A percentile compares a stretch with the other conserved stretches of the same genome.
Conservation (phyloP, 176 grass and related monocot species). For the Tillandsia leiboldiana region DNA sequence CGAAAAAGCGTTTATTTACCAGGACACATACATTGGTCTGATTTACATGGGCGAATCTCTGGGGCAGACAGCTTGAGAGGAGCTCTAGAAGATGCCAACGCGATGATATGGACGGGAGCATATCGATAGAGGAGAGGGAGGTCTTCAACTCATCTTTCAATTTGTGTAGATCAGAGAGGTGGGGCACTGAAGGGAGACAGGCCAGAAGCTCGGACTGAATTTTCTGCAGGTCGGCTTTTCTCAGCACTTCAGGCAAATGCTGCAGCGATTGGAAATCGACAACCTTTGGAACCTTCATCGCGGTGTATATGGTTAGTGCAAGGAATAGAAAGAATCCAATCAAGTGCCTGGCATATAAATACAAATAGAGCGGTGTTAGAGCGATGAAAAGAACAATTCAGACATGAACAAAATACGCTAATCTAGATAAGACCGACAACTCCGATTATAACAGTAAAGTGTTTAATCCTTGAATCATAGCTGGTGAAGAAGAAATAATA, state of each 20-base stretch:
- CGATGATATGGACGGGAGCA: slow-evolving; percentile 38
- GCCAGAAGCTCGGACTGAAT: slow-evolving; percentile 58
- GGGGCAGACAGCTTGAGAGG: slow-evolving; percentile 51
- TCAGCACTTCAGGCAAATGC: slow-evolving; percentile 58
- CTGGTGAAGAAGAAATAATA: too few species aligned
- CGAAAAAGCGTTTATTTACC: slow-evolving; percentile 34
- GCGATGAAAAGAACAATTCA: not conserved
- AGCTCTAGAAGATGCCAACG: slow-evolving; percentile 64
- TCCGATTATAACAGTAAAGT: too few species aligned
- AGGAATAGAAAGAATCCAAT: slow-evolving; percentile 97
- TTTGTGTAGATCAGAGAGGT: slow-evolving; percentile 64
- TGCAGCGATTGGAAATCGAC: slow-evolving; percentile 58
- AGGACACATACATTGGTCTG: slow-evolving; percentile 41
- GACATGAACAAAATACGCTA: too few species aligned
- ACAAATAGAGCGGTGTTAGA: not conserved
- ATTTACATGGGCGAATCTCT: slow-evolving; percentile 53
- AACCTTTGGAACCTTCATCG: slow-evolving; percentile 62
- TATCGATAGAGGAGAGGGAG: slow-evolving; percentile 57
- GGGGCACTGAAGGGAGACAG: slow-evolving; percentile 63
- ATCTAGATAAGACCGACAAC: too few species aligned
- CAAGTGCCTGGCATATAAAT: slow-evolving; percentile 55
- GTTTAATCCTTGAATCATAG: too few species aligned
- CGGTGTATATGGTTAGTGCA: slow-evolving; percentile 76
- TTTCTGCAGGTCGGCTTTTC: slow-evolving; percentile 62
- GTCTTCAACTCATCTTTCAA: slow-evolving; percentile 56